phyloP scores from a whole-genome alignment of 1,284 basidiomycete genomes.

The Irpex sp. region DNA sequence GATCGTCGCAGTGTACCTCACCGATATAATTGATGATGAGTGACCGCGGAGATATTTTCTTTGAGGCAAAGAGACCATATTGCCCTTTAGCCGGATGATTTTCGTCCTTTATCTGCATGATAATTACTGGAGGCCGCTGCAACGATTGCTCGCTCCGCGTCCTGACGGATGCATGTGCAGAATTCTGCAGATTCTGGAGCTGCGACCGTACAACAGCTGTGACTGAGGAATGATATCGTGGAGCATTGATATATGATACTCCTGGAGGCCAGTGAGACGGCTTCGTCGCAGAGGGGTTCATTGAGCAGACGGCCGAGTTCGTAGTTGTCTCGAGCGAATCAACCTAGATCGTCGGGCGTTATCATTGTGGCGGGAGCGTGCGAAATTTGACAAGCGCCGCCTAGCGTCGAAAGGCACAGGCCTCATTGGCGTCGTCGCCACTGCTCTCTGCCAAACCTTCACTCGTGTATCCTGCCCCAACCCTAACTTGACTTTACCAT shows the following conservation, averaged over 20 bases:
- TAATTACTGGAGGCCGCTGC: conserved; percentile 14
- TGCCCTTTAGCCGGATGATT: conserved; percentile 64
- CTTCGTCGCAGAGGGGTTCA: conserved; percentile 3
- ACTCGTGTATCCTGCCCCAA: background rate
- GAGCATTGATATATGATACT: conserved; percentile 41
- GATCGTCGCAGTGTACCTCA: conserved; percentile 75
- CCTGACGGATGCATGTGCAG: background rate
- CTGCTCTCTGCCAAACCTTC: background rate
- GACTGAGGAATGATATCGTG: conserved; percentile 53
- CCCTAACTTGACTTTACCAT: conserved; percentile 28
- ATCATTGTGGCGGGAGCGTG: background rate
- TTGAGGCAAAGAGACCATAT: conserved; percentile 74
- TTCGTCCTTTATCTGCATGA: conserved; percentile 21
- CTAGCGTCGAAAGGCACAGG: background rate
- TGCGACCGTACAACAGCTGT: conserved; percentile 30
- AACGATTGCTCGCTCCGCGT: background rate
- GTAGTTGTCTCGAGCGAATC: background rate
- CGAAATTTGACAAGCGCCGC: conserved; percentile 9
- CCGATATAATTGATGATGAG: conserved; percentile 83
- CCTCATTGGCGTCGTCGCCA: conserved; percentile 1
- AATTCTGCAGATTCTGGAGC: conserved; percentile 14
- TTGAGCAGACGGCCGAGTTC: background rate
- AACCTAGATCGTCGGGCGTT: background rate
- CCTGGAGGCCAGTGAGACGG: conserved; percentile 52
- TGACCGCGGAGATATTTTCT: conserved; percentile 62